phyloP scores from a whole-genome alignment of 2,329 filamentous ascomycete genomes.

The Aspergillus aculeatus region DNA sequence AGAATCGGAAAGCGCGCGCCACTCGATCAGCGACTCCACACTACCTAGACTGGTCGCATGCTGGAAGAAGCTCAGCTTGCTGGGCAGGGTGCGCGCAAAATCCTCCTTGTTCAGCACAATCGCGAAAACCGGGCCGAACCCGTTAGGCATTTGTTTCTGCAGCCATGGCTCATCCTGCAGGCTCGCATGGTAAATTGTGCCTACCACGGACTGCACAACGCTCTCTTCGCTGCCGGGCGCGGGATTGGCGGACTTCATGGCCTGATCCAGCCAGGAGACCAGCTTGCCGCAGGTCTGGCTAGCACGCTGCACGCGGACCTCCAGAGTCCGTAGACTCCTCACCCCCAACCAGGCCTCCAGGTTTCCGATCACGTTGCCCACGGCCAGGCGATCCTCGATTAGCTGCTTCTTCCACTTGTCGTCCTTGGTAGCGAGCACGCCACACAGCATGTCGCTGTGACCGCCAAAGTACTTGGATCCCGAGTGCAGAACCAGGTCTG shows the following conservation, averaged over 20 bases:
- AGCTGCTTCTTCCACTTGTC: constrained; percentile 61
- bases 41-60: constrained; percentile 93
- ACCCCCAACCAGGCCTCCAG: constrained; percentile 92
- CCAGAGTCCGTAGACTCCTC: constrained; percentile 78
- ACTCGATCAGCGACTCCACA: constrained; percentile 94
- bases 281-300: constrained; percentile 67
- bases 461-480: constrained; percentile 97
- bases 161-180: constrained; percentile 77
- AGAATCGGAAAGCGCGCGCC: constrained; percentile 82
- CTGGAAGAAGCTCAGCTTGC: constrained; percentile 77
- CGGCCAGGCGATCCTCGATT: constrained; percentile 66
- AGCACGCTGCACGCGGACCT: constrained; percentile 76
- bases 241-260: constrained; percentile 43
- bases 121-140: constrained; percentile 85
- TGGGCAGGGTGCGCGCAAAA: constrained; percentile 68
- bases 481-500: constrained; percentile 85
- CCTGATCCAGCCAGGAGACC: constrained; percentile 66
- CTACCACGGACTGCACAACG: constrained; percentile 55
- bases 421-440: constrained; percentile 69
- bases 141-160: constrained; percentile 80
- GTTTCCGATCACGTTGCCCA: constrained; percentile 83
- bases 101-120: constrained; percentile 61
- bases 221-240: constrained; percentile 41
- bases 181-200: constrained; percentile 71
- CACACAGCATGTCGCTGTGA: constrained; percentile 89